Evolutionary conservation across 352 stramenopile species (phyloP).

Genomic region (Phytopythium mirpurense): DNA sequence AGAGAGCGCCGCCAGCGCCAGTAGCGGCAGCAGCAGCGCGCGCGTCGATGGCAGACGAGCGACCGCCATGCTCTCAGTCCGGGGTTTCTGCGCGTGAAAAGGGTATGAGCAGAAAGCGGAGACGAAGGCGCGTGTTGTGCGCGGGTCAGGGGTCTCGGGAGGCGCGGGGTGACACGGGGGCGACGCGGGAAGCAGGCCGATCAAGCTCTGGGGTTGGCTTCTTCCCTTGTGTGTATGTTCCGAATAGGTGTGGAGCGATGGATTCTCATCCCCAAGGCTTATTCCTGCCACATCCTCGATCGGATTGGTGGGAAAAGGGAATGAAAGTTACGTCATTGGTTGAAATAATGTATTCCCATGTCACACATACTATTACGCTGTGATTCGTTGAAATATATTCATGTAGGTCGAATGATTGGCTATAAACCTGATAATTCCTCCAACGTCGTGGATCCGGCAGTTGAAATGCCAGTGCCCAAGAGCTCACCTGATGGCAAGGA

Average conservation of each 20-base stretch:
- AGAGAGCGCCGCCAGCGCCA: constrained; percentile 10
- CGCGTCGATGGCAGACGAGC: too few relatives aligned
- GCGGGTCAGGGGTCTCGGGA: not conserved
- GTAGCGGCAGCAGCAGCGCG: constrained; percentile 13
- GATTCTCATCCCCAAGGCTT: not conserved
- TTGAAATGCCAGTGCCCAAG: constrained; percentile 10
- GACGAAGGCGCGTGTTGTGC: not conserved
- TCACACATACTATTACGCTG: constrained; percentile 1
- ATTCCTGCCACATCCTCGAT: constrained; percentile 5
- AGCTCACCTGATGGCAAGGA: not conserved
- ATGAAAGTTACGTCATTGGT: not conserved
- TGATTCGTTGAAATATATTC: constrained; percentile 2
- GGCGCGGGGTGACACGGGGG: not conserved
- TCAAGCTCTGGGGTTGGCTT: not conserved
- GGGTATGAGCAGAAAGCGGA: not conserved
- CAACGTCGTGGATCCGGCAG: constrained; percentile 17
- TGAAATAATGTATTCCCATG: not conserved
- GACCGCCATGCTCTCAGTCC: constrained; percentile 1
- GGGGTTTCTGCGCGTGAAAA: not conserved
- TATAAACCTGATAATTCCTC: not conserved
- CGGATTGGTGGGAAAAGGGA: not conserved
- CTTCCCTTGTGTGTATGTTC: not conserved
- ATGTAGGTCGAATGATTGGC: constrained; percentile 5
- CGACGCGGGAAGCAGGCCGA: not conserved
- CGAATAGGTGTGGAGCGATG: too few relatives aligned